These are phyloP conservation scores for Orychophragmus violaceus DNA, from an alignment of 345 rosid genomes.

Conservation along the genomic window DNA sequence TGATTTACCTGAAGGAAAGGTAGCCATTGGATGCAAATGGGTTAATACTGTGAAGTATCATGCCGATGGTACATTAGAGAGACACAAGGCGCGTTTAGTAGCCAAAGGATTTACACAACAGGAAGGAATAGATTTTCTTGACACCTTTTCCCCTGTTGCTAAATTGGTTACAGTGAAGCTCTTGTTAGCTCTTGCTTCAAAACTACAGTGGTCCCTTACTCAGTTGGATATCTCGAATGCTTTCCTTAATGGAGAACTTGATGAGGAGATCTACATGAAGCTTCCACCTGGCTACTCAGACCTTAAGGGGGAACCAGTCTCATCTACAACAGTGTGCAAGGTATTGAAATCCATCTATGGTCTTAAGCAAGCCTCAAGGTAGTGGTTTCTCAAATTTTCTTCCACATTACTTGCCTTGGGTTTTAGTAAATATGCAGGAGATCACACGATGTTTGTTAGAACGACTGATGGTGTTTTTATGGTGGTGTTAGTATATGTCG, in stretches of 20 bases:
- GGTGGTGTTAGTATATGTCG: not conserved
- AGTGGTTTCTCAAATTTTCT: not conserved
- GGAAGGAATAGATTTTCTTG: not conserved
- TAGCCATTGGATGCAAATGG: too few relatives aligned
- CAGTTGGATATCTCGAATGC: not conserved
- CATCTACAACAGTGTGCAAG: not conserved
- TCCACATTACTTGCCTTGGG: not conserved
- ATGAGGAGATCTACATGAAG: not conserved
- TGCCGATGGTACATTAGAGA: not conserved
- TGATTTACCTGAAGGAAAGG: too few relatives aligned
- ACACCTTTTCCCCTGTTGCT: not conserved
- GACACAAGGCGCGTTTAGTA: not conserved
- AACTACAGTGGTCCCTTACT: not conserved
- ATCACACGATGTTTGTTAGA: not conserved
- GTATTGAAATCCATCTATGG: not conserved
- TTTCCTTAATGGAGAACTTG: too few relatives aligned
- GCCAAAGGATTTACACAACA: not conserved
- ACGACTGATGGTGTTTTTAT: fast-evolving
- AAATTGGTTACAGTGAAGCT: not conserved
- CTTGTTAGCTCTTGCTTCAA: not conserved
- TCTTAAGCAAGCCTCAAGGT: not conserved
- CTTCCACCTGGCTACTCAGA: too few relatives aligned
- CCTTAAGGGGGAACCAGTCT: not conserved
- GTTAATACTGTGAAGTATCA: too few relatives aligned
- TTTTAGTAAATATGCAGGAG: fast-evolving